These are phyloP conservation scores for Exophiala phaeomuriformis DNA, from an alignment of 2,329 filamentous ascomycete genomes.

Conservation along the genomic window DNA sequence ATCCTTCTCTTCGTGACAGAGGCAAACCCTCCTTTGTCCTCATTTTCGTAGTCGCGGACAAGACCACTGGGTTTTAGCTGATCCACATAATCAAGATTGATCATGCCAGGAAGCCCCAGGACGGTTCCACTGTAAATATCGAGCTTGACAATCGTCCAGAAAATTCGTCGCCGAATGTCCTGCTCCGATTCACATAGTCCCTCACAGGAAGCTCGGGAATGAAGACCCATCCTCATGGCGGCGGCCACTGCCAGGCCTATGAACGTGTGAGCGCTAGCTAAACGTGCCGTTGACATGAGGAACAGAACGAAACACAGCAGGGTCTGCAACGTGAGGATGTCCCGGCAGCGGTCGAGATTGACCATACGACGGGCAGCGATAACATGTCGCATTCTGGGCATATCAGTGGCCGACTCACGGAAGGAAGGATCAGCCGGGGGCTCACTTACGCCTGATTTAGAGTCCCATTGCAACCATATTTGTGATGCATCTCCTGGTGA, in stretches of 20 bases:
- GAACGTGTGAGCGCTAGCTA: constrained; percentile 16
- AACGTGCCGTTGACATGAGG: constrained; percentile 19
- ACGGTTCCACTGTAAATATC: constrained; percentile 20
- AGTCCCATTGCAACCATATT: constrained; percentile 14
- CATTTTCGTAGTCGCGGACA: constrained; percentile 8
- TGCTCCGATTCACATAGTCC: constrained; percentile 6
- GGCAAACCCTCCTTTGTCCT: constrained; percentile 4
- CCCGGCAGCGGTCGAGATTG: constrained; percentile 13
- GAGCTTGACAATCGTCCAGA: constrained; percentile 22
- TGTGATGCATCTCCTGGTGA: constrained; percentile 12
- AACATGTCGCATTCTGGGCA: constrained; percentile 16
- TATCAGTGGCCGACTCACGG: background rate
- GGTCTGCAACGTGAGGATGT: constrained; percentile 14
- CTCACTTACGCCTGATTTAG: constrained; percentile 19
- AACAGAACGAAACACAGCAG: constrained; percentile 17
- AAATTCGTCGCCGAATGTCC: constrained; percentile 9
- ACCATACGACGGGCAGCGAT: constrained; percentile 18
- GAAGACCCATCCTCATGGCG: constrained; percentile 18
- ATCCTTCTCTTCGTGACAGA: constrained; percentile 8
- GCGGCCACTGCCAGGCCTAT: constrained; percentile 16
- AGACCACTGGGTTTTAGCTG: constrained; percentile 11
- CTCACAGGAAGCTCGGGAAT: constrained; percentile 15
- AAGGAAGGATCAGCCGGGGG: background rate
- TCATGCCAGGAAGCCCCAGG: constrained; percentile 18
- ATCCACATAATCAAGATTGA: constrained; percentile 19